Conservation (phyloP, 2,329 filamentous ascomycete genomes). For the Neoascochyta sp. region DNA sequence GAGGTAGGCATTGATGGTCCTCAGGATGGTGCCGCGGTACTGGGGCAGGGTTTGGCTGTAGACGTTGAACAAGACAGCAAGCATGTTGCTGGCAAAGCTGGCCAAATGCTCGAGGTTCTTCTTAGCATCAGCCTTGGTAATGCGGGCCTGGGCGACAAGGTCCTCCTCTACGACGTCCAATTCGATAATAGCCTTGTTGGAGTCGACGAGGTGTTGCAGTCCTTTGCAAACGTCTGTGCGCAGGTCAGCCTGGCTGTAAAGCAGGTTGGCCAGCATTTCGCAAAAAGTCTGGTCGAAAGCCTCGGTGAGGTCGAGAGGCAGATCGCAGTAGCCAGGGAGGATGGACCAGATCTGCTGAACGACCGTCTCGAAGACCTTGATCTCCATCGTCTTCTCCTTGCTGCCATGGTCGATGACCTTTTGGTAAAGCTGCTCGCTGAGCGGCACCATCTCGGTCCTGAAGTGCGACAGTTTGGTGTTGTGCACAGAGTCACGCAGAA, state of each 20-base stretch:
- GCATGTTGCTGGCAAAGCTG: slow-evolving; percentile 76
- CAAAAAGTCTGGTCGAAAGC: slow-evolving; percentile 86
- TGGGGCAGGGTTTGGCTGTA: slow-evolving; percentile 95
- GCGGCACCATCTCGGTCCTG: slow-evolving; percentile 75
- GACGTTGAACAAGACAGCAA: slow-evolving; percentile 97
- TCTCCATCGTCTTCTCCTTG: slow-evolving; percentile 86
- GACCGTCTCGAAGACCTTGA: slow-evolving; percentile 96
- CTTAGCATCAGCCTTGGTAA: slow-evolving; percentile 69
- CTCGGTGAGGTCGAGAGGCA: slow-evolving; percentile 68
- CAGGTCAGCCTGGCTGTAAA: slow-evolving; percentile 88
- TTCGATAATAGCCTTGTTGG: slow-evolving; percentile 75
- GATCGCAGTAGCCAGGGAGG: slow-evolving; percentile 89
- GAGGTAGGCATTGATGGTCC: slow-evolving; percentile 91
- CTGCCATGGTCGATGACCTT: slow-evolving; percentile 77
- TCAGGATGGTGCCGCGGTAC: slow-evolving; percentile 82
- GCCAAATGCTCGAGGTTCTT: slow-evolving; percentile 81
- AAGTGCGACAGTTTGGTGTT: slow-evolving; percentile 89
- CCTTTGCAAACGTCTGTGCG: slow-evolving; percentile 83
- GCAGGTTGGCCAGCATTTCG: slow-evolving; percentile 82
- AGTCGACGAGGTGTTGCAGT: slow-evolving; percentile 83
- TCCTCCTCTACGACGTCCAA: slow-evolving; percentile 68
- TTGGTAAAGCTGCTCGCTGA: slow-evolving; percentile 89
- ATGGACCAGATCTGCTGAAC: slow-evolving; percentile 95
- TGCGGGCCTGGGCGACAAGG: slow-evolving; percentile 70
- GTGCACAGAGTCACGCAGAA: slow-evolving; percentile 82